Evolutionary conservation across 345 rosid species (phyloP).

Genomic region (Brassica juncea): DNA sequence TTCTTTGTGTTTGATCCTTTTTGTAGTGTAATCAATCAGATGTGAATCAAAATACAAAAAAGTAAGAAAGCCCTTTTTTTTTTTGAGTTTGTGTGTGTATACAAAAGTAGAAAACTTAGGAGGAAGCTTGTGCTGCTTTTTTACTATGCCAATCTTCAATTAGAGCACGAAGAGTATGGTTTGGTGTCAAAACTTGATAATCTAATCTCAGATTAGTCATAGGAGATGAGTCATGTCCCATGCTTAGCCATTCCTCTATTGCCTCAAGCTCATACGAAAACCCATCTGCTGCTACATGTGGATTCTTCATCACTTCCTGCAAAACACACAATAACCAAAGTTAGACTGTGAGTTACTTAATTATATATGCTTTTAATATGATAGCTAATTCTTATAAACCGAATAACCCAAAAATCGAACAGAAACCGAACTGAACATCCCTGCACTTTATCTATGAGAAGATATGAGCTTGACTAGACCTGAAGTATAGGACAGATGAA

Average conservation of each 20-base stretch:
- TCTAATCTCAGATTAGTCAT: conserved; percentile 69
- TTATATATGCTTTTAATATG: too few relatives aligned
- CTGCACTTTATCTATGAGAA: too few relatives aligned
- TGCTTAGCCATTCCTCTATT: conserved; percentile 68
- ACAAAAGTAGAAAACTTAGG: conserved; percentile 12
- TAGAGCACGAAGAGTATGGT: conserved; percentile 67
- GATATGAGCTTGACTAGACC: not conserved
- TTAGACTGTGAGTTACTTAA: not conserved
- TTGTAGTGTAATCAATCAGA: too few relatives aligned
- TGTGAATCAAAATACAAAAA: not conserved
- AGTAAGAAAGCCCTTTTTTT: conserved; percentile 15
- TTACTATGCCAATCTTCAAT: conserved; percentile 64
- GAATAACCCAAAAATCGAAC: too few relatives aligned
- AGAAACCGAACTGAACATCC: too few relatives aligned
- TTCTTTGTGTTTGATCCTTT: too few relatives aligned
- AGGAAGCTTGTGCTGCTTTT: conserved; percentile 36
- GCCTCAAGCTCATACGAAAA: conserved; percentile 81
- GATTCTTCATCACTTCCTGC: conserved; percentile 82
- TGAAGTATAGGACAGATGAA: not conserved
- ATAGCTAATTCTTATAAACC: too few relatives aligned
- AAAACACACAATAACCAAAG: conserved; percentile 1
- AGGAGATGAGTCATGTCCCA: conserved; percentile 72
- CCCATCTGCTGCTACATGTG: conserved; percentile 81
- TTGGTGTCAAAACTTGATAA: conserved; percentile 64
- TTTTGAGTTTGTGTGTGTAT: not conserved